Base-by-base conservation (phyloP, 176 grass and related monocot genomes). In the Puya raimondii region DNA sequence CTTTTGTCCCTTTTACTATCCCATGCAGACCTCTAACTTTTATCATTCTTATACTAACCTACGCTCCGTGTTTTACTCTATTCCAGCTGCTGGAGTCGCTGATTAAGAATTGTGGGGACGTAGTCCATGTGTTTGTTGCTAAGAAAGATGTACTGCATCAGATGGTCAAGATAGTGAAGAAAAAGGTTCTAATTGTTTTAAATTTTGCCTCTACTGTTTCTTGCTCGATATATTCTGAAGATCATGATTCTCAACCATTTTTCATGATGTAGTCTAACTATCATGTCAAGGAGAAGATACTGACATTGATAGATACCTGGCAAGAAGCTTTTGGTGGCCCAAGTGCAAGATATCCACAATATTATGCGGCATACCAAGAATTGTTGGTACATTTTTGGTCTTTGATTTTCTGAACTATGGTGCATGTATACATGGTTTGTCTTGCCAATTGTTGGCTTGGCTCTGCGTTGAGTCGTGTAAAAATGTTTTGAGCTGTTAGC, bases 141-240 rank as follows among this genome's bases (percentile, higher is more conserved):
- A 89, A 99, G 66, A 90, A 74, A 72, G 84, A 86, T 80, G 66
- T 99, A 74, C 79, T 93, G 73, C 82, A 84, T 79, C 84, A 92
- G 61, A 93, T 99, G 89, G 87, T 90, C 50, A 99, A 99, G 51
- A 83, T 99, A 88, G 89, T 72, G 12, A 99, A 99, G 85, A 99
- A 93, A 87, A 99, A 84, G 89, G 94, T 93, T 52, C 16, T 53
- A 11, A 67, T 74, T 65, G 68, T 54, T 64, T 74, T 21, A 74
- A 70, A 73, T 67, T 51, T 74, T 49, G 4, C 33, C 4, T 42
- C 33, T 42, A 42, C 33, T 79, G 16, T 42, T 52, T 27, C 11
- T 51, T 69, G 22, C 17, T 70, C 21, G 48, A 79, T 47, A 67
- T 53, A 72, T 74, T 26, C 11, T 75, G 42, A 53, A 12, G 52